Conservation (phyloP, 441 rosid genomes). For the Eutrema salsugineum region DNA sequence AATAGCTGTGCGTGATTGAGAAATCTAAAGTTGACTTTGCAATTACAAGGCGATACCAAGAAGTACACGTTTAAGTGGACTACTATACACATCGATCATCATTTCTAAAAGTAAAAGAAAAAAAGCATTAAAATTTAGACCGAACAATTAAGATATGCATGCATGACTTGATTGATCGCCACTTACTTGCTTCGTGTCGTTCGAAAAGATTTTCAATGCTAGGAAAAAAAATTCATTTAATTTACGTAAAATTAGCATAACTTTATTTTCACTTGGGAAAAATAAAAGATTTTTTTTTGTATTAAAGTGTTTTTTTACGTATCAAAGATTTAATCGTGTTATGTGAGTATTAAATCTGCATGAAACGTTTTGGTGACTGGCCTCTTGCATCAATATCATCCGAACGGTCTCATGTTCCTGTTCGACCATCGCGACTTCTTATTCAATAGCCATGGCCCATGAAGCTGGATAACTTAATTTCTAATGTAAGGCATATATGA, state of each 20-base stretch:
- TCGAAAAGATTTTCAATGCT: neutral
- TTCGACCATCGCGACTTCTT: no score
- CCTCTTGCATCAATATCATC: neutral
- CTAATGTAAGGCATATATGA: no score
- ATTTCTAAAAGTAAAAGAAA: slow-evolving; percentile 7
- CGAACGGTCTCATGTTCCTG: neutral
- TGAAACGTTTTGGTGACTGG: no score
- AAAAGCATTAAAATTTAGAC: neutral
- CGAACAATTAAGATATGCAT: slow-evolving; percentile 26
- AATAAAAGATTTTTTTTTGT: no score
- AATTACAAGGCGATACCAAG: slow-evolving; percentile 17
- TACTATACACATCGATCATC: slow-evolving; percentile 12
- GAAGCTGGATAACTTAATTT: no score
- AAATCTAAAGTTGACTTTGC: slow-evolving; percentile 32
- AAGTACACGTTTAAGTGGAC: slow-evolving; percentile 26
- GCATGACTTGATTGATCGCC: slow-evolving; percentile 30
- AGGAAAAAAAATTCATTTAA: neutral
- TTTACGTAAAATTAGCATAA: neutral
- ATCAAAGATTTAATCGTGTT: neutral
- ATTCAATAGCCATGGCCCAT: no score
- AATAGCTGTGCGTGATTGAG: slow-evolving; percentile 20
- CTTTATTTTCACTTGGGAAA: neutral
- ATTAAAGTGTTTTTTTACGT: neutral
- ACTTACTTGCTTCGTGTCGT: slow-evolving; percentile 15
- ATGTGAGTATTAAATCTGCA: no score